These are phyloP conservation scores for Dalbergia cultrata DNA, from an alignment of 306 rosid species.

Conservation along the genomic window DNA sequence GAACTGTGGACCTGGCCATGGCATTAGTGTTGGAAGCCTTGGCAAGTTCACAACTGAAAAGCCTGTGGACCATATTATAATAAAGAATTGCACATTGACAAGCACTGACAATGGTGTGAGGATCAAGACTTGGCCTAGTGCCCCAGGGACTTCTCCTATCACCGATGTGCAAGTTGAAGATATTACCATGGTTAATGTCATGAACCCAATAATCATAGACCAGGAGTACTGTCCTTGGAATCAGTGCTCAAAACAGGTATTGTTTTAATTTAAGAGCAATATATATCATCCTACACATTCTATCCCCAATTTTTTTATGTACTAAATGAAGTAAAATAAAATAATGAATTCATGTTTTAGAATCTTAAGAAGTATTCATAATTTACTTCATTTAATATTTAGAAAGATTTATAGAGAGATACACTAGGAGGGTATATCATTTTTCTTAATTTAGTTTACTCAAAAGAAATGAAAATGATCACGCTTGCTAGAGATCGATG, in stretches of 20 bases:
- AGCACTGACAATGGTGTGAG: conserved; percentile 51
- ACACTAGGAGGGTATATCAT: too few species aligned
- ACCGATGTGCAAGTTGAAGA: conserved; percentile 53
- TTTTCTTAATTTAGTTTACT: too few species aligned
- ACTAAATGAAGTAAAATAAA: too few species aligned
- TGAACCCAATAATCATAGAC: conserved; percentile 55
- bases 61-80: conserved; percentile 21
- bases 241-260: conserved; percentile 46
- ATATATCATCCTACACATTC: too few species aligned
- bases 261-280: too few species aligned
- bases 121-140: conserved; percentile 58
- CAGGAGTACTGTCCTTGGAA: conserved; percentile 70
- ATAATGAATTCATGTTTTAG: too few species aligned
- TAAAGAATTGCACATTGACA: conserved; percentile 42
- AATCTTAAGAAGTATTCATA: too few species aligned
- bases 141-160: not conserved
- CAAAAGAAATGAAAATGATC: too few species aligned
- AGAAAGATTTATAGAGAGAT: too few species aligned
- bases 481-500: too few species aligned
- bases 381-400: too few species aligned
- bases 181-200: conserved; percentile 54
- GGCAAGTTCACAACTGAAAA: conserved; percentile 48
- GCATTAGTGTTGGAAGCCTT: conserved; percentile 59
- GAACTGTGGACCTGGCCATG: conserved; percentile 60
- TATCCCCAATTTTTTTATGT: accelerated